These are phyloP conservation scores for Pseudoperonospora humuli DNA, from an alignment of 352 stramenopile species.

Conservation along the genomic window DNA sequence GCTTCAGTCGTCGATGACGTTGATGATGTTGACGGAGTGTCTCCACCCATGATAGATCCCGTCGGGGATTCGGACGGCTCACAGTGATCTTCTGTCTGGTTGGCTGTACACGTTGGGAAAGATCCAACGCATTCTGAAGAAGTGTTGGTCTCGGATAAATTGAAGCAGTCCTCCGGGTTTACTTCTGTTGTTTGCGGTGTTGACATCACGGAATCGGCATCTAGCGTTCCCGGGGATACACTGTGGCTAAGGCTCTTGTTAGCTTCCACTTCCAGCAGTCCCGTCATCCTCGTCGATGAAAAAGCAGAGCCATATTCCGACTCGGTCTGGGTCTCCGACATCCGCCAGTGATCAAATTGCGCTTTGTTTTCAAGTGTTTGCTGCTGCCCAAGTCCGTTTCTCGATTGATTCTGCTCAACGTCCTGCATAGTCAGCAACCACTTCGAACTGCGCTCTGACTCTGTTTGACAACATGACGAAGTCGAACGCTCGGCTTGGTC, in stretches of 20 bases:
- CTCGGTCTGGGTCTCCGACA: conserved; percentile 9
- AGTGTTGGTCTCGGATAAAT: conserved; percentile 6
- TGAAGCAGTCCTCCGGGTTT: conserved; percentile 5
- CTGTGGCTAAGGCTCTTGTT: neutral
- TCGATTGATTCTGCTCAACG: conserved; percentile 7
- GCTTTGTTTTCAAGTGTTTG: conserved; percentile 10
- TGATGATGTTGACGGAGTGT: conserved; percentile 7
- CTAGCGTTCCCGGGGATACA: neutral
- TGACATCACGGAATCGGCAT: conserved; percentile 1
- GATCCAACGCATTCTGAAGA: conserved; percentile 4
- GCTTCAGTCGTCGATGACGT: neutral
- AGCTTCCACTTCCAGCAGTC: conserved; percentile 6
- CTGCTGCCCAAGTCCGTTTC: conserved; percentile 7
- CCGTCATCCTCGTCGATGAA: conserved; percentile 12
- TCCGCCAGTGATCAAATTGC: conserved; percentile 11
- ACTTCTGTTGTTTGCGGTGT: conserved; percentile 2
- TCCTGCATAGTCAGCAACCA: conserved; percentile 11
- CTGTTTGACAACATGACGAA: conserved; percentile 21
- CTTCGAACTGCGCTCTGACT: conserved; percentile 14
- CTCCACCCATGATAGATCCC: neutral
- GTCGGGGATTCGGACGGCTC: conserved; percentile 2
- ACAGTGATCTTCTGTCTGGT: conserved; percentile 8
- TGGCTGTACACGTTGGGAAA: conserved; percentile 3
- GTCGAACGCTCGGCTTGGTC: conserved; percentile 11
- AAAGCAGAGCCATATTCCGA: conserved; percentile 16